Conservation (phyloP, 257 asterid genomes). For the Nicotiana tomentosiformis region DNA sequence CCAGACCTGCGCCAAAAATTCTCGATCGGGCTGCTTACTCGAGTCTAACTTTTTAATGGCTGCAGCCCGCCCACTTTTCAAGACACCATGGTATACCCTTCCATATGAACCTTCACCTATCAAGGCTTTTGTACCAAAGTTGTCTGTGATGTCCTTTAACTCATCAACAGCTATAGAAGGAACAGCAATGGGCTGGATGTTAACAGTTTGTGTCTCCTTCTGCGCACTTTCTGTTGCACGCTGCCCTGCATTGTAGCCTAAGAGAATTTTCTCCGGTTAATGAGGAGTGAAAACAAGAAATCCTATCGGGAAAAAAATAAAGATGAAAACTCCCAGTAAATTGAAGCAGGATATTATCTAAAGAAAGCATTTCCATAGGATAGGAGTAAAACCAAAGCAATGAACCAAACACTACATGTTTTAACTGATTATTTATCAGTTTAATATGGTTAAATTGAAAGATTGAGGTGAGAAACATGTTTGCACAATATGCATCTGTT, state of each 20-base stretch:
- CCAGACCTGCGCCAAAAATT: slow-evolving; percentile 61
- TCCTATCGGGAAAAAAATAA: background rate
- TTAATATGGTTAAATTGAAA: background rate
- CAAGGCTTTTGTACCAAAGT: slow-evolving; percentile 56
- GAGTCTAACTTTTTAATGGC: slow-evolving; percentile 81
- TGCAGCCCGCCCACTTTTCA: slow-evolving; percentile 56
- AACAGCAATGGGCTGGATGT: slow-evolving; percentile 59
- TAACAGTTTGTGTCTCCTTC: slow-evolving; percentile 40
- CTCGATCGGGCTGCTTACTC: slow-evolving; percentile 80
- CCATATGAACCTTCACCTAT: slow-evolving; percentile 89
- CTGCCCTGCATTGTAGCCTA: slow-evolving; percentile 33
- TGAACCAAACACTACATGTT: background rate
- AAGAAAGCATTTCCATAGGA: background rate
- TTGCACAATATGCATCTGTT: background rate
- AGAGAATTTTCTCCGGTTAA: background rate
- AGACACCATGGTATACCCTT: slow-evolving; percentile 59
- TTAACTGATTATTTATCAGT: background rate
- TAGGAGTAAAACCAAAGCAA: background rate
- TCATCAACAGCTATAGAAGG: slow-evolving; percentile 65
- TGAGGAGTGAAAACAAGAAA: background rate
- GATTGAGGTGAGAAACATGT: background rate
- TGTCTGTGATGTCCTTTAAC: slow-evolving; percentile 57
- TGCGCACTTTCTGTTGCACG: slow-evolving; percentile 48
- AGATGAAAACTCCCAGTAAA: background rate
- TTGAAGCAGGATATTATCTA: background rate